Conservation (phyloP, 306 rosid species). For the Dicorynia guianensis region DNA sequence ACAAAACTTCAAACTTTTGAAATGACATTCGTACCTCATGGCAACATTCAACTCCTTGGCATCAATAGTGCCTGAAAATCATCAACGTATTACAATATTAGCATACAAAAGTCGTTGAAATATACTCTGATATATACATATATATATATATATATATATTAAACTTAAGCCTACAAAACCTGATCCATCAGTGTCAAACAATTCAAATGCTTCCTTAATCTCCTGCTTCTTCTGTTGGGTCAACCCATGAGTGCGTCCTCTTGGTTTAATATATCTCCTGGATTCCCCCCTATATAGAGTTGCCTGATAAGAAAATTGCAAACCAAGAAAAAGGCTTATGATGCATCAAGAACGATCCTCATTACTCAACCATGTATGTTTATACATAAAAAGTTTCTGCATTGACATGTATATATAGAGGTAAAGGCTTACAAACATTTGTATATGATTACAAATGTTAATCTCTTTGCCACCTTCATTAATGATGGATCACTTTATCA, state of each 20-base stretch:
- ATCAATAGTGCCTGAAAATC: conserved; percentile 79
- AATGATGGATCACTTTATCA: too few species aligned
- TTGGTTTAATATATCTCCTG: conserved; percentile 67
- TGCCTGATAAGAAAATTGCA: conserved; percentile 54
- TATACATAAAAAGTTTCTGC: background rate
- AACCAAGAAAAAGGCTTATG: conserved; percentile 4
- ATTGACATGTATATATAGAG: background rate
- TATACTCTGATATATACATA: background rate
- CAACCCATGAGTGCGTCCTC: conserved; percentile 66
- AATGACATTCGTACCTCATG: conserved; percentile 74
- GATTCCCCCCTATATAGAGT: conserved; percentile 60
- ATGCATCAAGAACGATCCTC: background rate
- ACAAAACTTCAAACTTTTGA: background rate
- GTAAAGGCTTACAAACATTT: background rate
- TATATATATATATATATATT: background rate
- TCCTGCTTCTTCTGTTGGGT: conserved; percentile 79
- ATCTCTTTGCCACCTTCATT: background rate
- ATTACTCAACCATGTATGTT: background rate
- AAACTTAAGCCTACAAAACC: conserved; percentile 49
- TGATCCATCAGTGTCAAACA: conserved; percentile 94
- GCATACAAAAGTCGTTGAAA: background rate
- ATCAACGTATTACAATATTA: conserved; percentile 27
- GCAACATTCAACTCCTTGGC: conserved; percentile 96
- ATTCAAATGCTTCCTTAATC: conserved; percentile 90
- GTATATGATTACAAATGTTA: background rate